Evolutionary conservation across 2,329 filamentous ascomycete genomes (phyloP).

Genomic region (Metarhizium guizhouense): DNA sequence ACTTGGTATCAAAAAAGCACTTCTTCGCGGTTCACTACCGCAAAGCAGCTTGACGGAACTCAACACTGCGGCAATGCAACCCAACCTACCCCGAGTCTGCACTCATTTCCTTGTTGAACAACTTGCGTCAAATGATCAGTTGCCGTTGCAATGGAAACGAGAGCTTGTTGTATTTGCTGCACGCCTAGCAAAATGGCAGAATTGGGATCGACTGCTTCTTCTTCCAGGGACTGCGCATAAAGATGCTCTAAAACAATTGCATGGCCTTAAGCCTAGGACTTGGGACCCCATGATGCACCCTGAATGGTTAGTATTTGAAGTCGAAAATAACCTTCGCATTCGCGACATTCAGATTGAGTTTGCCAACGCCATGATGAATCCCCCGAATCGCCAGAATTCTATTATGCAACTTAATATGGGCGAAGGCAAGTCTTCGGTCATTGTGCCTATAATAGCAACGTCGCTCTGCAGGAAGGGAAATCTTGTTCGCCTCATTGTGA

Average conservation of each 20-base stretch:
- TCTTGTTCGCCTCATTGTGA: conserved; percentile 41
- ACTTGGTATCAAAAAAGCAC: background rate
- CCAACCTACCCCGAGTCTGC: background rate
- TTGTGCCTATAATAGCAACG: conserved; percentile 52
- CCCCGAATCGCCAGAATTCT: conserved; percentile 28
- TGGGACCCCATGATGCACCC: conserved; percentile 43
- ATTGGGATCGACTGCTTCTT: conserved; percentile 26
- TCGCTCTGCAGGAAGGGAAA: conserved; percentile 37
- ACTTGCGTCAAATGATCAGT: background rate
- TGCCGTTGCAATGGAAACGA: conserved; percentile 19
- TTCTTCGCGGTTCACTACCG: background rate
- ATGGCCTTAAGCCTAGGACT: conserved; percentile 22
- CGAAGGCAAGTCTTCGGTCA: conserved; percentile 57
- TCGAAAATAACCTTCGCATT: conserved; percentile 52
- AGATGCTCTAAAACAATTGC: conserved; percentile 29
- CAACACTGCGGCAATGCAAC: background rate
- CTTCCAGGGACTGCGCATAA: conserved; percentile 7
- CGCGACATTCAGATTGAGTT: conserved; percentile 49
- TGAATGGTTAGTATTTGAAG: conserved; percentile 53
- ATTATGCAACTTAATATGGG: conserved; percentile 63
- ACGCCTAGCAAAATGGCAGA: conserved; percentile 27
- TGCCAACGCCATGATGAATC: conserved; percentile 41
- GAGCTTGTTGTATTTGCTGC: conserved; percentile 27
- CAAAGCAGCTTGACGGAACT: background rate
- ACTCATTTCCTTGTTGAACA: background rate